These are phyloP conservation scores for Tetraselmis striata DNA, from an alignment of 139 green algal species.

Conservation along the genomic window DNA sequence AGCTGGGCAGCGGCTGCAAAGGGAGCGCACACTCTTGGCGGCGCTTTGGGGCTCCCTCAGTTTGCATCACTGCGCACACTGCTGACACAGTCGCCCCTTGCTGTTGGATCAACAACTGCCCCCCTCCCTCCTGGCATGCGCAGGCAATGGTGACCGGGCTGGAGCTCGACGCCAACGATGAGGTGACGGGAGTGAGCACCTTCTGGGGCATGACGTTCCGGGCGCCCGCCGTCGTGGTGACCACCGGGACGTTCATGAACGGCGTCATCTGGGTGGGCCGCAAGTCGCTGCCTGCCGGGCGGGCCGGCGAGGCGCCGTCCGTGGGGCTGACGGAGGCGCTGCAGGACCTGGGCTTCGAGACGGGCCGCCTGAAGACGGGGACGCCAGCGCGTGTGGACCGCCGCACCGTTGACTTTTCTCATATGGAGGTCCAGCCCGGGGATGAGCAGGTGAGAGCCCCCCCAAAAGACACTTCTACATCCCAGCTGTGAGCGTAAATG, in stretches of 20 bases:
- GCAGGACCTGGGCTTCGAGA: conserved; percentile 81
- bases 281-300: conserved; percentile 74
- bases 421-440: conserved; percentile 73
- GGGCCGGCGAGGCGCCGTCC: conserved; percentile 80
- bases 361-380: conserved; percentile 90
- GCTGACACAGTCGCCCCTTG: neutral
- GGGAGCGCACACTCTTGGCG: no score
- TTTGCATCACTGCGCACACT: no score
- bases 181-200: conserved; percentile 78
- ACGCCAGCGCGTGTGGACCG: conserved; percentile 89
- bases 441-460: conserved; percentile 22
- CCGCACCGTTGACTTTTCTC: conserved; percentile 74
- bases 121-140: neutral
- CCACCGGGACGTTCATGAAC: conserved; percentile 98
- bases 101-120: no score
- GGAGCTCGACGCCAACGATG: conserved; percentile 81
- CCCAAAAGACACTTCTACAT: no score
- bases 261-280: conserved; percentile 92
- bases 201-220: conserved; percentile 87
- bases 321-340: conserved; percentile 87
- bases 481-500: no score
- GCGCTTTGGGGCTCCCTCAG: no score
- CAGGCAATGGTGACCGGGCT: conserved; percentile 79
- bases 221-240: conserved; percentile 79
- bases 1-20: no score